Evolutionary conservation across 805 yeast genomes (phyloP), one percentile per base, ranked within the genome.

Genomic region (Schwanniomyces occidentalis): DNA sequence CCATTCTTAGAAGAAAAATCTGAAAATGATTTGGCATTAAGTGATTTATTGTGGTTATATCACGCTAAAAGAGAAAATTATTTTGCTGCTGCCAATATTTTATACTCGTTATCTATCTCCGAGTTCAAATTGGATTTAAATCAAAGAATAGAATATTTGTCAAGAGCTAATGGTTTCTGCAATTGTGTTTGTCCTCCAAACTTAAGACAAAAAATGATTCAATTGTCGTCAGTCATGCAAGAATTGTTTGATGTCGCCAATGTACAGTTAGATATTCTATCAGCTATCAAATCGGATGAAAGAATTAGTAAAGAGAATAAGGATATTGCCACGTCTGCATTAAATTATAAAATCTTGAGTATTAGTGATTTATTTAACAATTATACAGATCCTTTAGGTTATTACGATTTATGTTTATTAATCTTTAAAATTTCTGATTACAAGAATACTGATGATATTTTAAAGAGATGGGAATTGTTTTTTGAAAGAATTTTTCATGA

Each of bases 131-230:
- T 91, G 32, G 64, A 74, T 23, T 71, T 91, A 38, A 72, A 75
- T 24, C 82, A 83, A 49, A 76, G 99, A 55, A 82, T 91, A 27
- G 96, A 90, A 59, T 88, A 76, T 54, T 68, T 93, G 35, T 86
- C 97, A 1, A 75, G 97, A 46, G 97, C 97, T 1, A 85, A 84
- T 58, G 96, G 96, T 3, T 89, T 87, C 65, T 85, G 95, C 58
- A 86, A 87, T 53, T 84, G 95, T 58, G 80, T 76, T 28, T 79
- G 89, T 42, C 84, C 91, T 16, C 86, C 91, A 19, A 76, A 73
- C 39, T 72, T 82, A 51, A 75, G 91, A 46, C 95, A 85, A 49
- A 79, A 80, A 41, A 82, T 88, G 75, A 77, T 82, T 18, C 80
- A 78, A 48, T 65, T 91, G 38, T 73, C 87, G 1, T 69, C 79